These are phyloP conservation scores for Halenospora varia DNA, from an alignment of 495 filamentous ascomycete species.

Conservation along the genomic window DNA sequence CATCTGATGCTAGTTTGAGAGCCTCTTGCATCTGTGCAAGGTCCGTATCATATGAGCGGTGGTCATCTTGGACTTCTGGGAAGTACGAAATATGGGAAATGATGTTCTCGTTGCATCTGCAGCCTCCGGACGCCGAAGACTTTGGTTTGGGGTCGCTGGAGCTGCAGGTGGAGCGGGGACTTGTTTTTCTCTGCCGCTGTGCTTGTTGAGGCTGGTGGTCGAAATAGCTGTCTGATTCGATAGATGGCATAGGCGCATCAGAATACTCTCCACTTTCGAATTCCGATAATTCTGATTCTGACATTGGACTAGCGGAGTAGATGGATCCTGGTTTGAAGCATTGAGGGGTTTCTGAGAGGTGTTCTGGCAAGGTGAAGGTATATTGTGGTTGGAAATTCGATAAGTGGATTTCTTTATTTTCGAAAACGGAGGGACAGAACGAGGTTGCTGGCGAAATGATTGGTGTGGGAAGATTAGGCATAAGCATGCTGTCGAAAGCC, in stretches of 20 bases:
- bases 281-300: background rate
- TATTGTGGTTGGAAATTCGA: background rate
- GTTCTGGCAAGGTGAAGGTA: background rate
- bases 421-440: background rate
- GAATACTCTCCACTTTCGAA: background rate
- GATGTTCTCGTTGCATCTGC: background rate
- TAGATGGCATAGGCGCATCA: background rate
- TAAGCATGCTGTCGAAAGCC: slow-evolving; percentile 1
- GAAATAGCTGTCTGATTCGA: slow-evolving; percentile 2
- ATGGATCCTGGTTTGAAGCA: background rate
- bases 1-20: background rate
- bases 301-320: background rate
- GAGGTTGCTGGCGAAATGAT: background rate
- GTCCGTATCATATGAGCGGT: background rate
- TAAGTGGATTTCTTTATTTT: background rate
- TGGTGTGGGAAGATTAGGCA: background rate
- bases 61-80: background rate
- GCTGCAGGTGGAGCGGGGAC: background rate
- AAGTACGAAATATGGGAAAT: background rate
- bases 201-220: background rate
- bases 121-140: background rate
- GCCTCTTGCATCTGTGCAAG: background rate
- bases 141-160: background rate
- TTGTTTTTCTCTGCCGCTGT: background rate
- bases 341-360: background rate